phyloP scores from a whole-genome alignment of 31 red algal genomes.

The Porphyra umbilicalis region DNA sequence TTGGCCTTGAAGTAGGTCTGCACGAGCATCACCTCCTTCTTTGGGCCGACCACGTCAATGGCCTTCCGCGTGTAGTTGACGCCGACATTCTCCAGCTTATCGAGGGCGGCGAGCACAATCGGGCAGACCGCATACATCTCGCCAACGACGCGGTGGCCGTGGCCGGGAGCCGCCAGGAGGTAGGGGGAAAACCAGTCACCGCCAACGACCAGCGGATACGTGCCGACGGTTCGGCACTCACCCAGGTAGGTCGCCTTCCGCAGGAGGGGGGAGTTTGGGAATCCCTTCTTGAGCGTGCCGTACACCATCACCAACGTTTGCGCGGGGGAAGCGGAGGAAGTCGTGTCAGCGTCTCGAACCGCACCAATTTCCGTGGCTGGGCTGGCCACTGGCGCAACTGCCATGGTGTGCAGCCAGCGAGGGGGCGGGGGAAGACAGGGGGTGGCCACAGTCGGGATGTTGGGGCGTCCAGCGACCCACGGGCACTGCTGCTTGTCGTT shows the following conservation, averaged over 20 bases:
- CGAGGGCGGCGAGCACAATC: conserved; percentile 54
- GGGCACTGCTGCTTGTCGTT: too few relatives aligned
- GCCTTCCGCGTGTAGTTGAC: conserved; percentile 63
- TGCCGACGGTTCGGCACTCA: conserved; percentile 42
- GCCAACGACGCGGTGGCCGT: conserved; percentile 65
- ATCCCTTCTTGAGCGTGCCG: conserved; percentile 85
- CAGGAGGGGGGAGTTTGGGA: conserved; percentile 61
- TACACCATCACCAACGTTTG: conserved; percentile 57
- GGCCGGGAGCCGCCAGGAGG: conserved; percentile 35
- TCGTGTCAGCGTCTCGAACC: not conserved
- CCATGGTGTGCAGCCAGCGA: not conserved
- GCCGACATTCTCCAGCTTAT: conserved; percentile 76
- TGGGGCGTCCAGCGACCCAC: too few relatives aligned
- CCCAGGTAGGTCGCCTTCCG: conserved; percentile 50
- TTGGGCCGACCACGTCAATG: conserved; percentile 18
- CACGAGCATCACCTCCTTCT: conserved; percentile 1
- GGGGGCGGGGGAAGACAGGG: not conserved
- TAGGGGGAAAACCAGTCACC: conserved; percentile 69
- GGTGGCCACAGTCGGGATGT: not conserved
- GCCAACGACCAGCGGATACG: conserved; percentile 73
- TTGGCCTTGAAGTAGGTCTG: conserved; percentile 47
- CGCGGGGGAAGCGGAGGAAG: not conserved
- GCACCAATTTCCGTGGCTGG: too few relatives aligned
- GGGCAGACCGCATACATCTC: conserved; percentile 68
- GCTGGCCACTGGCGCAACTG: not conserved